These are phyloP conservation scores for Knoxia roxburghii DNA, from an alignment of 257 asterid species.

Conservation along the genomic window DNA sequence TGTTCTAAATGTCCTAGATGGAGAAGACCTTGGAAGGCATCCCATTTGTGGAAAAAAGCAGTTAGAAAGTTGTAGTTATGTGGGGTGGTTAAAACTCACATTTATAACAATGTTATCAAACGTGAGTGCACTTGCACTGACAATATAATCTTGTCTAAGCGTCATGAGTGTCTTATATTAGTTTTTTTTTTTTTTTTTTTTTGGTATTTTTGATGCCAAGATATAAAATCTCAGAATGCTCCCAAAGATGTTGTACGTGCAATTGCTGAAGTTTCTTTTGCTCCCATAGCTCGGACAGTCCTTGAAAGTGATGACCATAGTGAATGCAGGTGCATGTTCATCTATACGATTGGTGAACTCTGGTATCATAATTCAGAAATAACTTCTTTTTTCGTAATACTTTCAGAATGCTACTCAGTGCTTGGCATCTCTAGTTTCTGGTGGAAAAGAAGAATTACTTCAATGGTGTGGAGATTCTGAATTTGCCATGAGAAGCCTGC, in stretches of 20 bases:
- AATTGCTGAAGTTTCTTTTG: constrained; percentile 64
- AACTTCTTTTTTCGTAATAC: constrained; percentile 11
- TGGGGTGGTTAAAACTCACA: not conserved
- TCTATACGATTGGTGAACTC: constrained; percentile 6
- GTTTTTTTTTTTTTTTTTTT: not conserved
- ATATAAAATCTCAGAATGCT: constrained; percentile 56
- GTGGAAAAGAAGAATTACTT: constrained; percentile 88
- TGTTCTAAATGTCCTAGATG: not conserved
- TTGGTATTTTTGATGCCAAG: too few species aligned
- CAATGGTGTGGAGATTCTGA: constrained; percentile 83
- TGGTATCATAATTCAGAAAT: not conserved
- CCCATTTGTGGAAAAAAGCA: not conserved
- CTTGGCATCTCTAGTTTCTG: constrained; percentile 77
- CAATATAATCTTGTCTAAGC: not conserved
- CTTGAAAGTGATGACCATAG: constrained; percentile 86
- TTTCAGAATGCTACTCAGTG: constrained; percentile 90
- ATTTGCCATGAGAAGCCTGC: constrained; percentile 80
- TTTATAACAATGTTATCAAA: constrained; percentile 60
- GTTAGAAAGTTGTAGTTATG: not conserved
- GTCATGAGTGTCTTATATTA: not conserved
- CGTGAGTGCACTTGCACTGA: constrained; percentile 37
- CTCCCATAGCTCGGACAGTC: constrained; percentile 61
- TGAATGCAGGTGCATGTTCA: constrained; percentile 71
- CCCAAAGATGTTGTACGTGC: constrained; percentile 78
- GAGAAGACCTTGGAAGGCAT: not conserved